These are phyloP conservation scores for Diaporthe vexans DNA, from an alignment of 2,329 filamentous ascomycete species.

Conservation along the genomic window DNA sequence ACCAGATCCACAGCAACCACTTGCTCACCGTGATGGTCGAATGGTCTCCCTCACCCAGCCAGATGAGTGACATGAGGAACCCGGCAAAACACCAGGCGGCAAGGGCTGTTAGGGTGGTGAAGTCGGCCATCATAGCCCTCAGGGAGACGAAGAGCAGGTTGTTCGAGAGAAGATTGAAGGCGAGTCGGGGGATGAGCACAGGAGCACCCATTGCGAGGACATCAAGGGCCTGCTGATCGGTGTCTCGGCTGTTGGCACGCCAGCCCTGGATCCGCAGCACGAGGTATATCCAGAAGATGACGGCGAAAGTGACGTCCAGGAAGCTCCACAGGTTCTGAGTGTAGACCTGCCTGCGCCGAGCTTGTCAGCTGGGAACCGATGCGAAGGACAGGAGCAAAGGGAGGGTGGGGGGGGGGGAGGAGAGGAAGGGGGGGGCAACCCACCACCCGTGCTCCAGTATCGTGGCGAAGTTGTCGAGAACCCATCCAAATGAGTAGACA, in stretches of 20 bases:
- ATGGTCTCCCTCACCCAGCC: constrained; percentile 78
- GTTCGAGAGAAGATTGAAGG: constrained; percentile 86
- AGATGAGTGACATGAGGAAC: constrained; percentile 83
- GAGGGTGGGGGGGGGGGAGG: neutral
- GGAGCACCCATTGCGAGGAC: constrained; percentile 85
- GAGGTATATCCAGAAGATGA: constrained; percentile 79
- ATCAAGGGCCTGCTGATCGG: constrained; percentile 78
- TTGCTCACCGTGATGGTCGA: constrained; percentile 80
- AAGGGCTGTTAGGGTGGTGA: constrained; percentile 81
- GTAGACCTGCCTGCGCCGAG: constrained; percentile 76
- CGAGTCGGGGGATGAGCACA: constrained; percentile 81
- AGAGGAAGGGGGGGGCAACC: constrained; percentile 42
- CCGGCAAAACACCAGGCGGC: constrained; percentile 86
- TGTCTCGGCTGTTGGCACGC: constrained; percentile 60
- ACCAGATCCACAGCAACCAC: constrained; percentile 97
- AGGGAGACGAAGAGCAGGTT: constrained; percentile 88
- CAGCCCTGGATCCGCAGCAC: constrained; percentile 76
- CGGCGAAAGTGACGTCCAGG: constrained; percentile 82
- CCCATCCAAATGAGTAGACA: constrained; percentile 84
- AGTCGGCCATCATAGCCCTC: constrained; percentile 88
- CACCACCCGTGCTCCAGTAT: constrained; percentile 80
- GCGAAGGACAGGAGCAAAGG: neutral
- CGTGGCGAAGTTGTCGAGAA: constrained; percentile 81
- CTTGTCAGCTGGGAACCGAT: constrained; percentile 53
- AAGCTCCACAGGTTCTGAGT: constrained; percentile 93